Evolutionary conservation across 306 rosid species (phyloP), one percentile per base, ranked within the genome.

Genomic region (Biancaea sappan): DNA sequence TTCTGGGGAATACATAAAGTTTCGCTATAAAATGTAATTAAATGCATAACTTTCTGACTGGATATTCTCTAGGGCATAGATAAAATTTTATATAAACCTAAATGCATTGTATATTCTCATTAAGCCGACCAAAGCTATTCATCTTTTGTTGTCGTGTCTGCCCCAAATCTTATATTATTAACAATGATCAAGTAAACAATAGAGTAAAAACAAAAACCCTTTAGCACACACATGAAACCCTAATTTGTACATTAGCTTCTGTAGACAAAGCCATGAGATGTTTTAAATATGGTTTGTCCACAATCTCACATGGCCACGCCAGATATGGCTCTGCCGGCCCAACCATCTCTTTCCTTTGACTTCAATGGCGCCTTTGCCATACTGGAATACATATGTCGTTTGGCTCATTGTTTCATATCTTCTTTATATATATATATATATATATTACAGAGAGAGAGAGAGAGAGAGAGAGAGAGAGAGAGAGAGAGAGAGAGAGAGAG

Each of bases 271-370:
- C 50, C 72, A 71, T 37, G 31, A 61, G 48, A 82, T 52, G 4
- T 63, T 62, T 67, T 11, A n/a, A n/a, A n/a, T n/a, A 12, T 77
- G 77, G 63, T 72, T 78, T 40, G 11, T 60, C 57, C 71, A 77
- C 64, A 18, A 32, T 32, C 62, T 32, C 62, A 59, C 62, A 14
- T 48, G 53, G 71, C 71, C 52, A 41, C 54, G 71, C 24, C 14
- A 7, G 53, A 40, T 14, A 14, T 25, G 37, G 22, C 31, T 25
- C 28, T n/a, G n/a, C n/a, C 26, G 6, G 10, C 15, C 69, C 25
- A 60, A 18, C 43, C 52, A 15, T 15, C n/a, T n/a, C n/a, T n/a
- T n/a, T n/a, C n/a, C n/a, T n/a, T n/a, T n/a, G n/a, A n/a, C n/a
- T n/a, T n/a, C n/a, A n/a, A 59, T 47, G 62, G 25, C 56, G 46